Percentiles rank a stretch among this genome's conserved stretches.
phyloP scores from a whole-genome alignment of 352 stramenopile genomes.

The Pythium pectinolyticum region DNA sequence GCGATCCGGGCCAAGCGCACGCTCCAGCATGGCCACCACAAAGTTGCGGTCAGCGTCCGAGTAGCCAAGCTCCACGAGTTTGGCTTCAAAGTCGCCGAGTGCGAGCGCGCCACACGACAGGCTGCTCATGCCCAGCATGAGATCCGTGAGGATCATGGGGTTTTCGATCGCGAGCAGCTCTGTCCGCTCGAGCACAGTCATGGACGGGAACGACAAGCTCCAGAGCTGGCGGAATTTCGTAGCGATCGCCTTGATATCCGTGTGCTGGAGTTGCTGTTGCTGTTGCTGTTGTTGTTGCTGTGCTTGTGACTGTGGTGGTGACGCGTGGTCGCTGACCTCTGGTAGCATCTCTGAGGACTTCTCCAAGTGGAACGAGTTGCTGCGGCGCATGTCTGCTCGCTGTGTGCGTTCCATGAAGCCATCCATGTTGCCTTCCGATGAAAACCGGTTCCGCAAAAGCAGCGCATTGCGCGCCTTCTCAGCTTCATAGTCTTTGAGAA shows the following conservation, averaged over 20 bases:
- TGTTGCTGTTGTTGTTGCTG: no score
- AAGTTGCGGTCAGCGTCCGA: constrained; percentile 51
- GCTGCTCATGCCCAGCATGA: constrained; percentile 82
- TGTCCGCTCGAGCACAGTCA: constrained; percentile 59
- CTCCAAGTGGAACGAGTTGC: constrained; percentile 55
- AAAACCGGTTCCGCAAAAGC: constrained; percentile 50
- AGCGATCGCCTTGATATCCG: constrained; percentile 14
- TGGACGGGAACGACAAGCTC: constrained; percentile 74
- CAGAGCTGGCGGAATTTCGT: constrained; percentile 74
- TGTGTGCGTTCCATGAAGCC: constrained; percentile 32
- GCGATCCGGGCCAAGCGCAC: constrained; percentile 13
- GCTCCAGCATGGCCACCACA: constrained; percentile 58
- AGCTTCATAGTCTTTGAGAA: constrained; percentile 26
- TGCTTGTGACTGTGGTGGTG: no score
- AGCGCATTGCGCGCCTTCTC: constrained; percentile 17
- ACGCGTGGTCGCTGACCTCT: constrained; percentile 2
- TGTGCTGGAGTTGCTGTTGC: background rate
- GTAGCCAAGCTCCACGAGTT: constrained; percentile 65
- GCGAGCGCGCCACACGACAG: constrained; percentile 65
- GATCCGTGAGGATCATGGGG: constrained; percentile 64
- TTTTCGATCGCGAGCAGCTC: constrained; percentile 66
- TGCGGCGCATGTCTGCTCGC: constrained; percentile 35
- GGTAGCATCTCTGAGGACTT: constrained; percentile 31
- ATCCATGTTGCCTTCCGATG: constrained; percentile 52
- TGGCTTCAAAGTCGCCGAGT: constrained; percentile 51